Evolutionary conservation across 2,329 filamentous ascomycete species (phyloP).

Genomic region (Ceratocystis cacaofunesta): DNA sequence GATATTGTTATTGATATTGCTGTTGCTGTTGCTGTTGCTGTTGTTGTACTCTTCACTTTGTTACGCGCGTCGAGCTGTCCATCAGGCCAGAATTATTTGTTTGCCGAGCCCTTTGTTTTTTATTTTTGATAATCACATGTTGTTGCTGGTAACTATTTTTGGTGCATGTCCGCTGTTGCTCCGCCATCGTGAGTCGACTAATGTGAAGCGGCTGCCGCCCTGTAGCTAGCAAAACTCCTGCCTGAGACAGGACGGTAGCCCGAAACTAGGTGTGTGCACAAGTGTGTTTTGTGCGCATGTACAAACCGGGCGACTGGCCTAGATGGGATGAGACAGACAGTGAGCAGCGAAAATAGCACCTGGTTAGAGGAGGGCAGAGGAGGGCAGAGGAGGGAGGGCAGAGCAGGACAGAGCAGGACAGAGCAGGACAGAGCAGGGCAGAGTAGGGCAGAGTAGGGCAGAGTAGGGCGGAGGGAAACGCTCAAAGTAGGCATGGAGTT

Average conservation of each 20-base stretch:
- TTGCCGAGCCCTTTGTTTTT: neutral
- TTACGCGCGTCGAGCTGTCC: too few species aligned
- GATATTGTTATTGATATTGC: neutral
- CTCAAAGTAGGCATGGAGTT: too few species aligned
- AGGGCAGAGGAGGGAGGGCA: neutral
- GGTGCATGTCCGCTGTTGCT: neutral
- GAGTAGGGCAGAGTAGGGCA: neutral
- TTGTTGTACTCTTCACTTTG: constrained; percentile 33
- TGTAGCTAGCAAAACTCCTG: neutral
- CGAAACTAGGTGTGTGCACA: neutral
- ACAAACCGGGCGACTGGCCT: neutral
- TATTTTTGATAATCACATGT: neutral
- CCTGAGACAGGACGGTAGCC: neutral
- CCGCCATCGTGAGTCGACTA: neutral
- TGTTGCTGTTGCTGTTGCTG: too few species aligned
- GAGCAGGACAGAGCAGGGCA: neutral
- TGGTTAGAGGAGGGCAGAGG: neutral
- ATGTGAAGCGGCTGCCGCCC: neutral
- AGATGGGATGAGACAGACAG: neutral
- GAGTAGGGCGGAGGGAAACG: neutral
- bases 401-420: neutral
- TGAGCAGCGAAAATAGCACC: neutral
- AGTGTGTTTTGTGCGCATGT: neutral
- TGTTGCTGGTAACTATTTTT: neutral
- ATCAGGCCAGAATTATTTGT: too few species aligned